Base-by-base conservation (phyloP, 768 basidiomycete species). In the Leccinum barrowsii region DNA sequence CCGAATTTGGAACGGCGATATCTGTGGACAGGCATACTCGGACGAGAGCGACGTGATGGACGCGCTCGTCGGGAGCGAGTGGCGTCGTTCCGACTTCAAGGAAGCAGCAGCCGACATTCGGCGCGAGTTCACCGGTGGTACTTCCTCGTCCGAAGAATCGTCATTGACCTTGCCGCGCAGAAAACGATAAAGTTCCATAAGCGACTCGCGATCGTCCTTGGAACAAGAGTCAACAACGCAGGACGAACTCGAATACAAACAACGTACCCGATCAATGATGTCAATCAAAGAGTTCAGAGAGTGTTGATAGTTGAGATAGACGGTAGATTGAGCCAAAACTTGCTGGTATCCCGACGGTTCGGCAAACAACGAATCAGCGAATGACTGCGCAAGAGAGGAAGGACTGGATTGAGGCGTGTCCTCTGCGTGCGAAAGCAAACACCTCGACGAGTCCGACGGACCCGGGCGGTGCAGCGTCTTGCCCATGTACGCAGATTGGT, bases 221-320 rank as follows among this genome's bases (percentile, higher is more conserved):
- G 49, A 57, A 52, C 7, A 28, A 21, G 19, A 19, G n/a, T 42
- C 40, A 19, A 17, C 61, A 1, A 63, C 40, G 61, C 48, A 56
- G 61, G 10, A 30, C 26, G 24, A 48, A 54, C 22, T 57, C 15
- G 37, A 1, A 7, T 4, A 19, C 46, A 22, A 50, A 47, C n/a
- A 24, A 77, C 86, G 56, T 70, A 92, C 90, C 64, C 87, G 77
- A 68, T 92, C 89, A 35, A 93, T 77, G 59, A 93, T 91, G 66
- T 90, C 89, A 57, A 82, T 77, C 57, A 93, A 75, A n/a, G 91
- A 92, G 60, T 87, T 86, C 62, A 93, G 73, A 26, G 91, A 93
- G 60, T 89, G 84, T 57, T 90, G 85, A 65, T 90, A 92, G 60
- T 92, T 88, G 62, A 82, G 76, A 72, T 92, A 93, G 50, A 87